phyloP scores from a whole-genome alignment of 208 protist species.

The Leishmania major region DNA sequence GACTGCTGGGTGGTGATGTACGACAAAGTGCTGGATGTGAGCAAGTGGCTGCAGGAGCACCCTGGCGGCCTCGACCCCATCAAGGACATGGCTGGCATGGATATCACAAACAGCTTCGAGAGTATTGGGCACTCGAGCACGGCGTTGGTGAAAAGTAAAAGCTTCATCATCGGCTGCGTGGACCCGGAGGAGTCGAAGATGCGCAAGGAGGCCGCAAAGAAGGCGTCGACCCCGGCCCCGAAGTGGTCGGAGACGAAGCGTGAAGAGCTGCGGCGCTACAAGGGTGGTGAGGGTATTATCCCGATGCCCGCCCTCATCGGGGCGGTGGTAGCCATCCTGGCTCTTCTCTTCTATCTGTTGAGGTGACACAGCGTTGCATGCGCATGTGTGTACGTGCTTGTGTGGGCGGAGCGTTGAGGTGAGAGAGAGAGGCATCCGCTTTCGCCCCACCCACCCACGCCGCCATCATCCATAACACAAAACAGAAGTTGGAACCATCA shows the following conservation, averaged over 20 bases:
- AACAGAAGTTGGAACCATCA: not conserved
- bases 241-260: slow-evolving; percentile 59
- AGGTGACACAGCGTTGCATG: slow-evolving; percentile 1
- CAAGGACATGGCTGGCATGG: slow-evolving; percentile 72
- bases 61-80: slow-evolving; percentile 91
- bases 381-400: not conserved
- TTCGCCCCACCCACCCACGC: not conserved
- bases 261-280: slow-evolving; percentile 63
- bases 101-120: slow-evolving; percentile 88
- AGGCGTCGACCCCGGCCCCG: slow-evolving; percentile 25
- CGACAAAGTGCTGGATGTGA: slow-evolving; percentile 92
- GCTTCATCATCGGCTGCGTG: slow-evolving; percentile 70
- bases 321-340: slow-evolving; percentile 30
- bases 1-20: slow-evolving; percentile 95
- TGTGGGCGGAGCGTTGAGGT: not conserved
- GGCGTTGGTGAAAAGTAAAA: slow-evolving; percentile 66
- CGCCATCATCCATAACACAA: not conserved
- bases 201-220: slow-evolving; percentile 14
- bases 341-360: slow-evolving; percentile 40
- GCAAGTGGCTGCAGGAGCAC: slow-evolving; percentile 87
- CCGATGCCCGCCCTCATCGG: slow-evolving; percentile 50
- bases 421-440: not conserved
- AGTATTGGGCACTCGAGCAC: slow-evolving; percentile 78
- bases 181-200: slow-evolving; percentile 49
- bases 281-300: slow-evolving; percentile 56